A percentile compares a stretch with the other conserved stretches of the same genome.
phyloP scores from a whole-genome alignment of 2,329 filamentous ascomycete species.

The Exophiala bonariae region DNA sequence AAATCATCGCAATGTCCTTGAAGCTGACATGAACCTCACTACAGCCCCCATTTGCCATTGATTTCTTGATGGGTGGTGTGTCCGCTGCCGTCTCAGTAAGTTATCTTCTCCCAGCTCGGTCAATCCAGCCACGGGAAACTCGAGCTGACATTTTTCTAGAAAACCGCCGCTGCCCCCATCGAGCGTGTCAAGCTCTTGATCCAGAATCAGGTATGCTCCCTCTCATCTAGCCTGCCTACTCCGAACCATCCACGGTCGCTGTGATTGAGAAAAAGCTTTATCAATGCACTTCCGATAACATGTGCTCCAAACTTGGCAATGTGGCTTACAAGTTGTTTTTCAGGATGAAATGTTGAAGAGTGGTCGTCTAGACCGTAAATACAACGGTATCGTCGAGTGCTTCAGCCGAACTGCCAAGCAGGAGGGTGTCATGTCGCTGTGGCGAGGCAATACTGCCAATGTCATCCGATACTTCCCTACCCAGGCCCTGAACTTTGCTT shows the following conservation, averaged over 20 bases:
- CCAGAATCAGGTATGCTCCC: conserved; percentile 90
- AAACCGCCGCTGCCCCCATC: conserved; percentile 99
- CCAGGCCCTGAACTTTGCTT: conserved; percentile 99
- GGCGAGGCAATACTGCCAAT: conserved; percentile 99
- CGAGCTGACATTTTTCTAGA: conserved; percentile 41
- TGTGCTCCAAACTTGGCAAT: background rate
- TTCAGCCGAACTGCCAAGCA: conserved; percentile 86
- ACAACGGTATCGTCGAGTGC: conserved; percentile 90
- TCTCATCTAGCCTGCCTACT: background rate
- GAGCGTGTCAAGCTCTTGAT: conserved; percentile 99
- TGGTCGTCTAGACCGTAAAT: conserved; percentile 97
- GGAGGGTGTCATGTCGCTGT: conserved; percentile 93
- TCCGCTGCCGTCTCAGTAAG: conserved; percentile 88
- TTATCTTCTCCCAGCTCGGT: background rate
- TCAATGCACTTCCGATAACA: conserved; percentile 2
- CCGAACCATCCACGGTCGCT: conserved; percentile 2
- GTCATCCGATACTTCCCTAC: conserved; percentile 99
- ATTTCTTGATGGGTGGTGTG: conserved; percentile 99
- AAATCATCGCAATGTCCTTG: too few species aligned
- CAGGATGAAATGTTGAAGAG: conserved; percentile 99
- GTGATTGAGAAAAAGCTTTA: conserved; percentile 7
- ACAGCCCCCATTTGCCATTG: conserved; percentile 3
- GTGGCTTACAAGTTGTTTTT: conserved; percentile 21
- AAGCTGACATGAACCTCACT: background rate
- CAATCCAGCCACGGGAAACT: background rate